Percentiles rank a stretch among this genome's conserved stretches.
Conservation (phyloP, 495 filamentous ascomycete species). For the Lepidopterella palustris region DNA sequence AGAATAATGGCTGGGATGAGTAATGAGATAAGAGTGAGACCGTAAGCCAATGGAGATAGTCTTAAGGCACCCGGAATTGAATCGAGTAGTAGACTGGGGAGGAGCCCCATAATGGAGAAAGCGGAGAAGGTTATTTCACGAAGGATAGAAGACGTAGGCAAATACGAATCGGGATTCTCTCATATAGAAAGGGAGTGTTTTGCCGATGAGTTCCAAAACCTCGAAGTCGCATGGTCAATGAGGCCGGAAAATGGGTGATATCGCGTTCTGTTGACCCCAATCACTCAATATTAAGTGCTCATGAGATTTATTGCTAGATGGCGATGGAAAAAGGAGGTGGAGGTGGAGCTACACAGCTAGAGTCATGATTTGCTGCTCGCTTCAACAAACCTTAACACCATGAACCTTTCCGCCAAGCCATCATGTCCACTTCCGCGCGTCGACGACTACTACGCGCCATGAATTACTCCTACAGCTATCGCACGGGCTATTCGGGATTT, state of each 20-base stretch:
- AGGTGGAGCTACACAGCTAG: background rate
- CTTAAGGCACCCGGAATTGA: background rate
- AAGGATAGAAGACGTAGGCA: no score
- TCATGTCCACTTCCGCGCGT: conserved; percentile 1
- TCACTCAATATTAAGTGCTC: no score
- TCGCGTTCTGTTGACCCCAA: no score
- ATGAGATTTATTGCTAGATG: no score
- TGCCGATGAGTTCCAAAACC: no score
- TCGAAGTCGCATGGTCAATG: no score
- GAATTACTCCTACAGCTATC: background rate
- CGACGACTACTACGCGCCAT: background rate
- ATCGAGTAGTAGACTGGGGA: background rate
- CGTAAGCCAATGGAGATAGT: background rate
- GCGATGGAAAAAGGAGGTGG: background rate
- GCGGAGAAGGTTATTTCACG: background rate
- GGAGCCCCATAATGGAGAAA: background rate
- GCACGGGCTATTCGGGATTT: background rate
- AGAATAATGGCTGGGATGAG: conserved; percentile 11
- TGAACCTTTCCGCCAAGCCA: conserved; percentile 2
- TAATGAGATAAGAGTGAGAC: conserved; percentile 11
- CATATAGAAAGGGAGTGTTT: no score
- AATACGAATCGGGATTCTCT: no score
- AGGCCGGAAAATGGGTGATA: no score
- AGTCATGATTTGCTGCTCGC: background rate
- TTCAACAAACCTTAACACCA: background rate